Conservation (phyloP, 2,329 filamentous ascomycete genomes). For the Fusarium coicis region DNA sequence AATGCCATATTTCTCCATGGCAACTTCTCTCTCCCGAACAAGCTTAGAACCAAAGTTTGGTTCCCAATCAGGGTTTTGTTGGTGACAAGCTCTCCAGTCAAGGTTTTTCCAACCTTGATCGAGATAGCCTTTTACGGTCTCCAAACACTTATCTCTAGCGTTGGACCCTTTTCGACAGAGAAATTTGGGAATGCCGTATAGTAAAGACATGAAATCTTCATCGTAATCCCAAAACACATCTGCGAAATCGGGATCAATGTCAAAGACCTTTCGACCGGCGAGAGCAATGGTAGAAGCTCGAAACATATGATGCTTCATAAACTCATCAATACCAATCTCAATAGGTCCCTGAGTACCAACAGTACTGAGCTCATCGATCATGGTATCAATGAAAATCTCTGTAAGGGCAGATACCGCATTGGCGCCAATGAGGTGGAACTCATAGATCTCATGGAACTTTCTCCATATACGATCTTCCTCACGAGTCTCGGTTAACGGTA, state of each 20-base stretch:
- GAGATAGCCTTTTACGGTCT: slow-evolving; percentile 29
- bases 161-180: slow-evolving; percentile 36
- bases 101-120: slow-evolving; percentile 22
- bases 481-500: slow-evolving; percentile 21
- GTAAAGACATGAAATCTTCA: slow-evolving; percentile 37
- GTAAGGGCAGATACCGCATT: slow-evolving; percentile 29
- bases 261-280: slow-evolving; percentile 24
- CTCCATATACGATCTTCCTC: slow-evolving; percentile 40
- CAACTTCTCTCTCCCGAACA: slow-evolving; percentile 37
- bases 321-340: slow-evolving; percentile 32
- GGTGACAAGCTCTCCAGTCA: slow-evolving; percentile 16
- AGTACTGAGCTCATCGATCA: slow-evolving; percentile 22
- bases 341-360: background rate
- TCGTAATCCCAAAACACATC: slow-evolving; percentile 39
- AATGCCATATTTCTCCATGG: slow-evolving; percentile 39
- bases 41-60: slow-evolving; percentile 38
- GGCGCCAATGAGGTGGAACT: slow-evolving; percentile 29
- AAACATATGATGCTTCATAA: slow-evolving; percentile 40
- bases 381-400: slow-evolving; percentile 27
- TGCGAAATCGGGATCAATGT: slow-evolving; percentile 29
- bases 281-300: slow-evolving; percentile 38
- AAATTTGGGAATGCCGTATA: slow-evolving; percentile 37
- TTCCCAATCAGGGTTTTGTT: slow-evolving; percentile 32
- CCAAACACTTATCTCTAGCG: slow-evolving; percentile 33
- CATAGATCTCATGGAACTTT: slow-evolving; percentile 38